Evolutionary conservation across 2,329 filamentous ascomycete genomes (phyloP), one percentile per base, ranked within the genome.

Genomic region (Colletotrichum somersetense): DNA sequence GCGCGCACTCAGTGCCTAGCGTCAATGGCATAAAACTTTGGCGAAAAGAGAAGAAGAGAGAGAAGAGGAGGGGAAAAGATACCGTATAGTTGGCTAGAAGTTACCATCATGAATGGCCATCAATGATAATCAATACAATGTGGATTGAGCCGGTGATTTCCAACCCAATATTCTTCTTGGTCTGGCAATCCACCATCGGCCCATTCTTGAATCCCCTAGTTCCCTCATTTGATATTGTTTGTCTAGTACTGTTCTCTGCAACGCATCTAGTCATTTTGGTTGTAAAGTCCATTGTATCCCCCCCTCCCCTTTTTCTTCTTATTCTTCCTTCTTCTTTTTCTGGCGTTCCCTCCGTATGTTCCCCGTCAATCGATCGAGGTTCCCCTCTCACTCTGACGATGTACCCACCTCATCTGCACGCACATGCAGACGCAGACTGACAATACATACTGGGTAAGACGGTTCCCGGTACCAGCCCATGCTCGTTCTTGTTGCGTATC

Each of bases 391-490:
- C 59, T 63, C 57, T 46, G 57, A 59, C 40, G 40, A 61, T 46
- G 40, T 61, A 46, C 42, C 38, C 16, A n/a, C 62, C 48, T 64
- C 62, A 46, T 55, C 48, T 35, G 26, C 42, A 26, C 50, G 26
- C 18, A 46, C 26, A 44, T 56, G 52, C 50, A 61, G 50, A 46
- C 50, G 52, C 38, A 64, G 23, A 46, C 50, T 55, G 62, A 23
- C 40, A 46, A 56, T 55, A 46, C 48, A 30, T 30, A 5, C 30
- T 30, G 30, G 30, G 30, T 48, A 56, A 42, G 62, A 46, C 35
- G 38, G 62, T 64, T 64, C 62, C 50, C 52, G 50, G 50, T 38
- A 38, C 58, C 23, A 38, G 61, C 44, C 61, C 38, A 64, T 64
- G 38, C 38, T 55, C 38, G 62, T 23, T 55, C 23, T 50, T 56